Conservation (phyloP, 169 alveolate species). For the Plasmodium relictum region DNA sequence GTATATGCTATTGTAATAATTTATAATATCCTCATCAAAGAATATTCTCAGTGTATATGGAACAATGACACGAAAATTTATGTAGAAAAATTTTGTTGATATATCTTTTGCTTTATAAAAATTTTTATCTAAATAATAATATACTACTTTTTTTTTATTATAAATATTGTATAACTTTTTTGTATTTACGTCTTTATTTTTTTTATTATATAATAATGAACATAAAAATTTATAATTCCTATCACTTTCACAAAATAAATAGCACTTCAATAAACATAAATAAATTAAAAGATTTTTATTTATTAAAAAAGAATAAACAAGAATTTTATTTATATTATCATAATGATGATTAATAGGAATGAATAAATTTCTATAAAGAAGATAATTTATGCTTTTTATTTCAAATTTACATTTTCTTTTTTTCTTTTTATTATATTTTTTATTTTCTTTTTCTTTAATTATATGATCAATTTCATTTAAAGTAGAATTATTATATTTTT, state of each 20-base stretch:
- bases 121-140: background rate
- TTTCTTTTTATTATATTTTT: background rate
- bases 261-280: constrained; percentile 31
- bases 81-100: constrained; percentile 18
- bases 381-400: constrained; percentile 28
- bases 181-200: background rate
- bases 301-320: constrained; percentile 21
- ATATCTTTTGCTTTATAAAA: constrained; percentile 3
- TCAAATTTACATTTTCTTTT: background rate
- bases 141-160: background rate
- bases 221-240: constrained; percentile 6
- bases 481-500: background rate
- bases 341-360: constrained; percentile 39
- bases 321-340: constrained; percentile 24
- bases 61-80: constrained; percentile 5
- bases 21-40: constrained; percentile 26
- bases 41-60: constrained; percentile 12
- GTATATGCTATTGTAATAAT: constrained; percentile 18
- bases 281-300: constrained; percentile 21
- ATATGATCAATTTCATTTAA: background rate
- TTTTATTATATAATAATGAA: background rate
- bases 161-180: background rate
- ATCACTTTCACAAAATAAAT: constrained; percentile 13
- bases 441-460: background rate
- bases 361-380: constrained; percentile 32